Conservation (phyloP, 1,284 basidiomycete genomes). For the Anthracocystis walkeri region DNA sequence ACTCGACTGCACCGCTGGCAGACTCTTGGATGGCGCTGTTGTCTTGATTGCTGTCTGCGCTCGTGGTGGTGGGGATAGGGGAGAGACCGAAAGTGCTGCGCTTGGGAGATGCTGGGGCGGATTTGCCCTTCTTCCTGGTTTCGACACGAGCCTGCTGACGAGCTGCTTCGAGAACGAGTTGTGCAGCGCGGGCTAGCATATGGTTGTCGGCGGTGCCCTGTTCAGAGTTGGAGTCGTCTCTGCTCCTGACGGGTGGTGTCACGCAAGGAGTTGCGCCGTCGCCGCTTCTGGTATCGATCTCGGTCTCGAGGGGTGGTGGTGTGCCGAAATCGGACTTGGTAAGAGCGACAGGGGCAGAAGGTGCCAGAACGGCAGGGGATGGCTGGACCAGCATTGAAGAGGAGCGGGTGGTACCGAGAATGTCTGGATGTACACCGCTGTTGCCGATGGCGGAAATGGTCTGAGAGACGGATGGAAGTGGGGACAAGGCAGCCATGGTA, state of each 20-base stretch:
- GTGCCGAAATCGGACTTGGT: background rate
- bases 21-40: background rate
- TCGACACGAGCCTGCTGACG: conserved; percentile 48
- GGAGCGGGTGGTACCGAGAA: conserved; percentile 15
- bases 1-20: background rate
- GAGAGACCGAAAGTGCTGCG: conserved; percentile 27
- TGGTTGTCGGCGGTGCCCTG: conserved; percentile 32
- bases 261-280: conserved; percentile 19
- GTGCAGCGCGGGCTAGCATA: conserved; percentile 52
- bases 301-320: background rate
- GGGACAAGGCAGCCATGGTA: background rate
- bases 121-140: conserved; percentile 43
- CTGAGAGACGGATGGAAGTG: conserved; percentile 33
- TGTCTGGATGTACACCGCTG: conserved; percentile 44
- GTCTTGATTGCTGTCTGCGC: conserved; percentile 4
- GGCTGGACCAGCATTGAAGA: conserved; percentile 1
- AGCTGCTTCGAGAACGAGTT: conserved; percentile 53
- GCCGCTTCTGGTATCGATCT: conserved; percentile 9
- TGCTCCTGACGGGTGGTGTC: conserved; percentile 30
- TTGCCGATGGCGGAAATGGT: conserved; percentile 32
- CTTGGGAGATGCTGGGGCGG: conserved; percentile 48
- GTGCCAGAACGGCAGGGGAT: background rate
- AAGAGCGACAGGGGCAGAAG: background rate
- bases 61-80: conserved; percentile 18
- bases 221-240: conserved; percentile 22